These are phyloP conservation scores for Annulohypoxylon truncatum DNA, from an alignment of 2,329 filamentous ascomycete species.

Conservation along the genomic window DNA sequence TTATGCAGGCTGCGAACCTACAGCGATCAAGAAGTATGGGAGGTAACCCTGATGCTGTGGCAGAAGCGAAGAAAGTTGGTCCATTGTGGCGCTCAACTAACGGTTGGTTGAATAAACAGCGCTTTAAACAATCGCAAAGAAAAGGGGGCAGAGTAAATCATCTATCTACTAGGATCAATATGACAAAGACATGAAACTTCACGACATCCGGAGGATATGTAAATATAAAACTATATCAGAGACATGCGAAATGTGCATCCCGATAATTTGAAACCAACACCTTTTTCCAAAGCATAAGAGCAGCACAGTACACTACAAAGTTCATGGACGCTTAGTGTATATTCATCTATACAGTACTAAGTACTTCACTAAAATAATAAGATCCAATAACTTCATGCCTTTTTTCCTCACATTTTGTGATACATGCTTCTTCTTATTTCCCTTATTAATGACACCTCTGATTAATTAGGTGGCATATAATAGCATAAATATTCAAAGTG, in stretches of 20 bases:
- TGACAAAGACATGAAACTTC: not conserved
- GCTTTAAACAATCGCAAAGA: not conserved
- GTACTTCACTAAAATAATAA: not conserved
- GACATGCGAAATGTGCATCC: not conserved
- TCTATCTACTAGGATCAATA: too few relatives aligned
- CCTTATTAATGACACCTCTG: too few relatives aligned
- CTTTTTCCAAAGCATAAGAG: not conserved
- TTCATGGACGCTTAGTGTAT: too few relatives aligned
- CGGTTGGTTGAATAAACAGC: not conserved
- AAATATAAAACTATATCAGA: not conserved
- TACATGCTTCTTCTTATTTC: too few relatives aligned
- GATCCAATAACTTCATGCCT: too few relatives aligned
- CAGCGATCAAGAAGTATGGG: slow-evolving; percentile 49
- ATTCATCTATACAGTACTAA: not conserved
- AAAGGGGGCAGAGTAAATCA: not conserved
- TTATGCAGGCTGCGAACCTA: slow-evolving; percentile 27
- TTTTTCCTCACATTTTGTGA: too few relatives aligned
- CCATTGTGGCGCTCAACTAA: not conserved
- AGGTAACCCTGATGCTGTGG: slow-evolving; percentile 42
- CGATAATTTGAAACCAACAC: not conserved
- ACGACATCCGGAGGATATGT: not conserved
- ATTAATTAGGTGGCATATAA: too few relatives aligned
- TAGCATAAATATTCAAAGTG: too few relatives aligned
- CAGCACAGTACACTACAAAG: not conserved
- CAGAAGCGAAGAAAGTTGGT: slow-evolving; percentile 19